Percentiles rank a stretch among this genome's conserved stretches.
phyloP scores from a whole-genome alignment of 2,329 filamentous ascomycete genomes.

The Colletotrichum gloeosporioides region DNA sequence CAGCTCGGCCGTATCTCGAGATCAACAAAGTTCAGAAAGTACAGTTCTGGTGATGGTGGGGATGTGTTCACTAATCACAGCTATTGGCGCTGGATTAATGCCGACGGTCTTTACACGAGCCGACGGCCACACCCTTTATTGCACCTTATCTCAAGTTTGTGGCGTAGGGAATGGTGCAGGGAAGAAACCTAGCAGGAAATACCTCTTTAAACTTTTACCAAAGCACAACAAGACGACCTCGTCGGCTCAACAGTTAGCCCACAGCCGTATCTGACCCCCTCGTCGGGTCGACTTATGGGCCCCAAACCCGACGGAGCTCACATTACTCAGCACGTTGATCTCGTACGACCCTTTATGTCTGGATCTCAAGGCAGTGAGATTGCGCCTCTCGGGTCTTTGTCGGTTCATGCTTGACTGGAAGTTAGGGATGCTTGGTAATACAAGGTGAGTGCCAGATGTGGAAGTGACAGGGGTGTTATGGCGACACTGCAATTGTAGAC shows the following conservation, averaged over 20 bases:
- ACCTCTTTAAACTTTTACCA: not conserved
- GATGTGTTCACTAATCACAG: not conserved
- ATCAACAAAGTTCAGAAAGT: not conserved
- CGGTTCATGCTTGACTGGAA: not conserved
- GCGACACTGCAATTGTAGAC: not conserved
- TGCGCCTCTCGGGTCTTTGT: not conserved
- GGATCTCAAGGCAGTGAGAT: not conserved
- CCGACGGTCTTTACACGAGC: not conserved
- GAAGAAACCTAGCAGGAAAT: not conserved
- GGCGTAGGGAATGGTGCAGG: not conserved
- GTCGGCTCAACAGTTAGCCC: not conserved
- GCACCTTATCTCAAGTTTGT: not conserved
- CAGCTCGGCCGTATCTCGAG: not conserved
- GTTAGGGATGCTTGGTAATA: not conserved
- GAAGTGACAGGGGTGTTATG: not conserved
- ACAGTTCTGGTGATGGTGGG: not conserved
- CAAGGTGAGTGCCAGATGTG: not conserved
- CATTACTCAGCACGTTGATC: not conserved
- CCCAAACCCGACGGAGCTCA: not conserved
- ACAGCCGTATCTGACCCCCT: not conserved
- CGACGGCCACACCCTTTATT: not conserved
- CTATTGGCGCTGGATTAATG: not conserved
- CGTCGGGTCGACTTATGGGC: not conserved
- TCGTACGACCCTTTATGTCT: not conserved
- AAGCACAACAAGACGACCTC: not conserved